Percentiles rank a stretch among this genome's conserved stretches.
Evolutionary conservation across 1,139 yeast genomes (phyloP).

Genomic region (Tardiomyces depauwii): DNA sequence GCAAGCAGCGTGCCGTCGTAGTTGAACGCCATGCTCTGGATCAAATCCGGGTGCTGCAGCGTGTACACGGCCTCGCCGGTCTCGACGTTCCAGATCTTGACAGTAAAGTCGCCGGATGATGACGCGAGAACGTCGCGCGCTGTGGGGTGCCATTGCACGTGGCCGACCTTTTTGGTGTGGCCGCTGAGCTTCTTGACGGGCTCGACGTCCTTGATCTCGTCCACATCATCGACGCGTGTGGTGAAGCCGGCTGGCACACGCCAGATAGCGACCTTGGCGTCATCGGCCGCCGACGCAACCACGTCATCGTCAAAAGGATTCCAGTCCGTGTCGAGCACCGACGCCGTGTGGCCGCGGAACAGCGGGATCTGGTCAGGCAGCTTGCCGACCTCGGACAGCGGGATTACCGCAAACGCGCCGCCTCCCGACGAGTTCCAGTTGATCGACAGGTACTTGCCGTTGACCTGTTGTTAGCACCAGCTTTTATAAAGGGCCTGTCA

Average conservation of each 20-base stretch:
- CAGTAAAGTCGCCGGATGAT: constrained; percentile 79
- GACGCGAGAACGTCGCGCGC: constrained; percentile 83
- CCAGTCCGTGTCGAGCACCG: constrained; percentile 89
- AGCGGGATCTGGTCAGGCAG: constrained; percentile 89
- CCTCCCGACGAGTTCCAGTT: constrained; percentile 96
- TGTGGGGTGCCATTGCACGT: constrained; percentile 77
- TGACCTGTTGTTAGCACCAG: constrained; percentile 27
- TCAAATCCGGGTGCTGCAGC: constrained; percentile 77
- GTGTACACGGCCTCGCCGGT: constrained; percentile 63
- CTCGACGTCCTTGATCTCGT: constrained; percentile 55
- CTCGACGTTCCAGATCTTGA: constrained; percentile 81
- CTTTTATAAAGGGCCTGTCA: too few relatives aligned
- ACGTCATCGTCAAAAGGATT: constrained; percentile 75
- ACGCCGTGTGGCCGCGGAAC: constrained; percentile 92
- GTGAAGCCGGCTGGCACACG: constrained; percentile 72
- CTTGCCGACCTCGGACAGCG: constrained; percentile 78
- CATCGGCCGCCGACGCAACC: constrained; percentile 83
- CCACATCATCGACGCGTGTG: constrained; percentile 47
- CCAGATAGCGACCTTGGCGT: constrained; percentile 83
- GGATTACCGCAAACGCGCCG: constrained; percentile 92
- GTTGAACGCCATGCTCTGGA: constrained; percentile 83
- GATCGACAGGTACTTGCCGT: constrained; percentile 75
- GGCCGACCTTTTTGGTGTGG: constrained; percentile 94
- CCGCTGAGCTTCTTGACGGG: constrained; percentile 68
- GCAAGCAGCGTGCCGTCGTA: constrained; percentile 80